Percentiles rank a stretch among this genome's conserved stretches.
Evolutionary conservation across 148 eudicot species (phyloP).

Genomic region (Vaccinium vitisidaea): DNA sequence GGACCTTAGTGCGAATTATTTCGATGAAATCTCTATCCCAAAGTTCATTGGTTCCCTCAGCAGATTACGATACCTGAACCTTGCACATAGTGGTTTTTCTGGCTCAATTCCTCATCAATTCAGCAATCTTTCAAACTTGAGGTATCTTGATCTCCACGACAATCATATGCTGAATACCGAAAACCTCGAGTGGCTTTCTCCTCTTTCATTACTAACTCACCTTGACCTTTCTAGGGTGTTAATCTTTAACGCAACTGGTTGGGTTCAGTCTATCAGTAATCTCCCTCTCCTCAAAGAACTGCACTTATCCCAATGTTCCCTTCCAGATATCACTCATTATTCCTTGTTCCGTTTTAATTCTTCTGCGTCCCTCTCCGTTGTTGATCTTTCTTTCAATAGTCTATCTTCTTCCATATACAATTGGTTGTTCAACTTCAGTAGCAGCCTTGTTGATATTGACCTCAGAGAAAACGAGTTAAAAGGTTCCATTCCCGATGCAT

Average conservation of each 20-base stretch:
- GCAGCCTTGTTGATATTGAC: conserved; percentile 16
- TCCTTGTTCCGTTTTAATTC: conserved; percentile 11
- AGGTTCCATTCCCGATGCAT: conserved; percentile 12
- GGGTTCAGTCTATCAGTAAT: background rate
- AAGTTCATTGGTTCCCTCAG: too few species aligned
- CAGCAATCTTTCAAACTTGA: background rate
- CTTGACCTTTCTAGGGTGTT: background rate
- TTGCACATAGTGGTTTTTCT: background rate
- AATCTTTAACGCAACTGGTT: background rate
- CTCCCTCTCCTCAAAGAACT: background rate
- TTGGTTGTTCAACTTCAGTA: conserved; percentile 25
- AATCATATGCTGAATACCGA: too few species aligned
- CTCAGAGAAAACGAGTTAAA: background rate
- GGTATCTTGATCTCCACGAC: background rate
- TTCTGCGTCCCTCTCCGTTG: background rate
- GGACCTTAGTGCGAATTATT: background rate
- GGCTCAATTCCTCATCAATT: background rate
- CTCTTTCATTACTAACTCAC: background rate
- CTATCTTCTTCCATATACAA: conserved; percentile 13
- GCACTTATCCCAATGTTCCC: background rate
- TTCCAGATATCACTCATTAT: background rate
- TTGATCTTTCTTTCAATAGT: conserved; percentile 6
- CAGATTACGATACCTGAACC: too few species aligned
- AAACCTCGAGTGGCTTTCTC: background rate
- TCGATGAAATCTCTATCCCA: background rate